Conservation (phyloP, 2,329 filamentous ascomycete species). For the Dothideomycetidae sp. region DNA sequence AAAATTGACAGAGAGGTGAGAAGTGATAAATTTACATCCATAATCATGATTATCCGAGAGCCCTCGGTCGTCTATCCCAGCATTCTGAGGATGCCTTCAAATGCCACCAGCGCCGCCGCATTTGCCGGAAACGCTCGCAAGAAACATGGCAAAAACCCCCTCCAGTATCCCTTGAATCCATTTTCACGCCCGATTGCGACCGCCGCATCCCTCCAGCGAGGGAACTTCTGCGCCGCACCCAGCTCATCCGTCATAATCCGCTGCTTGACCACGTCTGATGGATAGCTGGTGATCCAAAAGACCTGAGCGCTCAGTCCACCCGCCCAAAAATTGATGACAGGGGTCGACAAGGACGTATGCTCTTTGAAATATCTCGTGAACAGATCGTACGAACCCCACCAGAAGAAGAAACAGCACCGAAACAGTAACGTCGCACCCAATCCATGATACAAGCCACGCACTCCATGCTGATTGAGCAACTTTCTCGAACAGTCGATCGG, state of each 20-base stretch:
- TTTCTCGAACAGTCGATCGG: slow-evolving; percentile 72
- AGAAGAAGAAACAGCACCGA: slow-evolving; percentile 89
- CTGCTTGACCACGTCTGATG: slow-evolving; percentile 88
- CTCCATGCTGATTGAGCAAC: slow-evolving; percentile 51
- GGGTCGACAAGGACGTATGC: slow-evolving; percentile 56
- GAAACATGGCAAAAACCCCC: slow-evolving; percentile 89
- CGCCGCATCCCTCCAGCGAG: slow-evolving; percentile 67
- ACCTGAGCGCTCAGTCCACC: slow-evolving; percentile 84
- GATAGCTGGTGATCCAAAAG: slow-evolving; percentile 89
- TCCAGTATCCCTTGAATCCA: slow-evolving; percentile 71
- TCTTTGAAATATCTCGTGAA: slow-evolving; percentile 54
- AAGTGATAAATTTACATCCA: no score
- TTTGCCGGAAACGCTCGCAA: slow-evolving; percentile 90
- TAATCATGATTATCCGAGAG: no score
- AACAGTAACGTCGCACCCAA: slow-evolving; percentile 76
- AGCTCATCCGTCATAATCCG: slow-evolving; percentile 91
- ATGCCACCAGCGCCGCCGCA: slow-evolving; percentile 81
- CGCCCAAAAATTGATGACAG: slow-evolving; percentile 91
- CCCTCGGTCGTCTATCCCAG: slow-evolving; percentile 12
- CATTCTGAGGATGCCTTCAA: slow-evolving; percentile 56
- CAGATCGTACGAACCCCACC: slow-evolving; percentile 93
- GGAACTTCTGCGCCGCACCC: slow-evolving; percentile 60
- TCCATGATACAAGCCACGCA: slow-evolving; percentile 73
- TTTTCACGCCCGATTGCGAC: slow-evolving; percentile 58
- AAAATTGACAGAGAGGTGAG: no score